A percentile compares a stretch with the other conserved stretches of the same genome.
Conservation (phyloP, 2,329 filamentous ascomycete species). For the Sclerotinia spermophila region DNA sequence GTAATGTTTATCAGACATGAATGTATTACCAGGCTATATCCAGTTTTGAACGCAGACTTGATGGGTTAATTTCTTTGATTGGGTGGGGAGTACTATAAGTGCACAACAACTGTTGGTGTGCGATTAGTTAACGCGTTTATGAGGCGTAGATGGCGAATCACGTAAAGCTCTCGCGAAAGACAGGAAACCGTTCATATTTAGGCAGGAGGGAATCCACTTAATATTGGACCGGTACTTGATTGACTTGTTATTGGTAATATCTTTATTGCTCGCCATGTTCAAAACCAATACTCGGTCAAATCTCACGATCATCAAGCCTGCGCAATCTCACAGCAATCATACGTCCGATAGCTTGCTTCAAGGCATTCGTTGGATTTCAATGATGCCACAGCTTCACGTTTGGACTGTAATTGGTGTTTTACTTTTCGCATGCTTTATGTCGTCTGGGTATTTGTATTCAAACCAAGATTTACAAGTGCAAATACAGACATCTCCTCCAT, state of each 20-base stretch:
- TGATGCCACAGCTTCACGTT: not conserved
- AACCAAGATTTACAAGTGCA: not conserved
- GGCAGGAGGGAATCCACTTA: not conserved
- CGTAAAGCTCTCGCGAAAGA: not conserved
- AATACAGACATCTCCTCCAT: not conserved
- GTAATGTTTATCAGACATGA: too few relatives aligned
- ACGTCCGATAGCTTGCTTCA: not conserved
- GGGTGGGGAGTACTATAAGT: not conserved
- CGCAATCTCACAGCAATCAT: not conserved
- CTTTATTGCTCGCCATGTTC: not conserved
- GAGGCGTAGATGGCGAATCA: not conserved
- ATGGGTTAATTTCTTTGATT: not conserved
- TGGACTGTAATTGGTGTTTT: not conserved
- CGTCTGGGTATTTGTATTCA: not conserved
- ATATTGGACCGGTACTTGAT: not conserved
- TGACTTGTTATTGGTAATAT: not conserved
- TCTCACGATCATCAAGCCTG: not conserved
- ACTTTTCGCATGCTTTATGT: not conserved
- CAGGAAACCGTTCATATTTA: not conserved
- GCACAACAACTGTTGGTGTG: not conserved
- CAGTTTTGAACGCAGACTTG: not conserved
- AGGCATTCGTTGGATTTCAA: fast-evolving
- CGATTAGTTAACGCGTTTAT: not conserved
- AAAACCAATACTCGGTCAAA: not conserved
- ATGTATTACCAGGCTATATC: too few relatives aligned